Evolutionary conservation across 805 yeast genomes (phyloP).

Genomic region (Saccharomycopsis oosterbeekiorum): DNA sequence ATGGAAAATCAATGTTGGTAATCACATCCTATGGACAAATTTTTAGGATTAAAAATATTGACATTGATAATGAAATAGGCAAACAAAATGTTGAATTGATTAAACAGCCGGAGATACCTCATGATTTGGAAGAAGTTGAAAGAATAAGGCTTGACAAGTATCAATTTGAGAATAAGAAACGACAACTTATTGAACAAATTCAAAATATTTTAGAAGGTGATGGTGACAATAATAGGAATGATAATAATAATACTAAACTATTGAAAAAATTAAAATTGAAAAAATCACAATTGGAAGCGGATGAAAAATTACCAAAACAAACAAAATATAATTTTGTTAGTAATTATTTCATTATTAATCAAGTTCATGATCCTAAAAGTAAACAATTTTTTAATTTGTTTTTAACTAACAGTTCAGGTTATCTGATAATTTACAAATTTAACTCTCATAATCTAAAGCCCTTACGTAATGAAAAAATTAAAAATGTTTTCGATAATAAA

Average conservation of each 20-base stretch:
- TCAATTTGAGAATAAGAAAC: not conserved
- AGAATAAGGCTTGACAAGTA: not conserved
- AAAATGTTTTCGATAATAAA: conserved; percentile 21
- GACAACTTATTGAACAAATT: not conserved
- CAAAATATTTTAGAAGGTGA: not conserved
- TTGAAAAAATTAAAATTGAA: not conserved
- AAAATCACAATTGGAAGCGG: not conserved
- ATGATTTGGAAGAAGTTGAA: not conserved
- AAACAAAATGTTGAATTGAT: conserved; percentile 1
- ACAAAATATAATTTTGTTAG: not conserved
- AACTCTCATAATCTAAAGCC: not conserved
- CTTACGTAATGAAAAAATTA: conserved; percentile 22
- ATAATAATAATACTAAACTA: not conserved
- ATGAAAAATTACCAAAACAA: not conserved
- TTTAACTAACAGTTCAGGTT: conserved; percentile 33
- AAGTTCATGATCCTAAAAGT: conserved; percentile 28
- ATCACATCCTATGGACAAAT: conserved; percentile 55
- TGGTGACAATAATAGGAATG: not conserved
- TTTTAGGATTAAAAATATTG: conserved; percentile 21
- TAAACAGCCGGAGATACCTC: conserved; percentile 22
- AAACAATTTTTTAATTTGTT: conserved; percentile 20
- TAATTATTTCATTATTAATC: conserved; percentile 35
- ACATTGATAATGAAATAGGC: conserved; percentile 20
- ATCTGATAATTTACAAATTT: conserved; percentile 23
- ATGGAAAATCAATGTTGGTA: conserved; percentile 32